Conservation (phyloP, 2,329 filamentous ascomycete species). For the Phaeosphaeria sp. region DNA sequence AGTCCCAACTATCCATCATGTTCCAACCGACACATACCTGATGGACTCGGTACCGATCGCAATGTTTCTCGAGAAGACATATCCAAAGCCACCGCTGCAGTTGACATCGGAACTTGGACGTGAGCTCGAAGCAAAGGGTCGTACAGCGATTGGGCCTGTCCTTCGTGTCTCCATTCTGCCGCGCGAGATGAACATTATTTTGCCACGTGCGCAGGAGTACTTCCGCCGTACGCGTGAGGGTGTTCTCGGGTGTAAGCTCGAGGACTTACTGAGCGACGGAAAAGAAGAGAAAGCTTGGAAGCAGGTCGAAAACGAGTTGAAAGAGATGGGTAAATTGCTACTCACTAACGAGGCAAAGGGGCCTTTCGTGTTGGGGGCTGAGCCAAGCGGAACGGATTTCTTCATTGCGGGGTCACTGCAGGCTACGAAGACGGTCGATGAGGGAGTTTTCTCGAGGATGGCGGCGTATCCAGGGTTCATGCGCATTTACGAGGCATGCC, state of each 20-base stretch:
- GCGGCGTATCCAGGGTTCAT: constrained; percentile 8
- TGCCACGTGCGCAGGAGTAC: constrained; percentile 46
- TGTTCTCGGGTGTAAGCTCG: constrained; percentile 43
- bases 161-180: constrained; percentile 46
- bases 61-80: constrained; percentile 51
- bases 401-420: constrained; percentile 50
- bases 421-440: constrained; percentile 60
- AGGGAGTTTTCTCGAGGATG: constrained; percentile 50
- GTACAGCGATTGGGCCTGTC: constrained; percentile 32
- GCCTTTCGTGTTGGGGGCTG: constrained; percentile 50
- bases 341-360: constrained; percentile 44
- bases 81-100: constrained; percentile 45
- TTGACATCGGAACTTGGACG: constrained; percentile 47
- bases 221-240: constrained; percentile 39
- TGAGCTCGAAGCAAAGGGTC: constrained; percentile 42
- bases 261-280: constrained; percentile 44
- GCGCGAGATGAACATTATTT: constrained; percentile 48
- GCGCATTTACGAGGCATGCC: constrained; percentile 14
- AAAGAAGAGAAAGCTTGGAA: constrained; percentile 35
- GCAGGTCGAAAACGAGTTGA: constrained; percentile 30
- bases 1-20: constrained; percentile 52
- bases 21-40: constrained; percentile 48
- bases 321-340: constrained; percentile 42
- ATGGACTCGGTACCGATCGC: constrained; percentile 52
- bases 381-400: constrained; percentile 49